Percentiles rank a stretch among this genome's conserved stretches.
Evolutionary conservation across 208 protist species (phyloP).

Genomic region (Trypanosoma congolense): DNA sequence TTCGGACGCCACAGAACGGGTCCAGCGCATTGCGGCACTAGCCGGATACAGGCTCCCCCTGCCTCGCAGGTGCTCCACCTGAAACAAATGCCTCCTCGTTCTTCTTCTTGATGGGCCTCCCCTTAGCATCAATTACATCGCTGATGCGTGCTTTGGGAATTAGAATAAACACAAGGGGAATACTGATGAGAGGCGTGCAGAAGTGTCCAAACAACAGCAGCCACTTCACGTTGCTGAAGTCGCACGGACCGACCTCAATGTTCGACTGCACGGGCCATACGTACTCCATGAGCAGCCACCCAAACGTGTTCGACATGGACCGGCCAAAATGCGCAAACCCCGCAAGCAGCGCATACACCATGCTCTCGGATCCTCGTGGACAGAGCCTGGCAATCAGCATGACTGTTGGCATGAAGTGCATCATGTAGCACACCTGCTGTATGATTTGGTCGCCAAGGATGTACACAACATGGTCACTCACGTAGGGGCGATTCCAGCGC

Average conservation of each 20-base stretch:
- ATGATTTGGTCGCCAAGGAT: conserved; percentile 62
- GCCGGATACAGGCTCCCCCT: background rate
- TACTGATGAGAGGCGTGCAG: conserved; percentile 38
- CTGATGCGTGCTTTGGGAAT: conserved; percentile 53
- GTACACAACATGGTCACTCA: conserved; percentile 68
- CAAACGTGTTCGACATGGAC: conserved; percentile 33
- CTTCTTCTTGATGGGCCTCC: conserved; percentile 27
- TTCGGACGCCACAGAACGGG: background rate
- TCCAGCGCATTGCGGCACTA: background rate
- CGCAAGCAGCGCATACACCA: conserved; percentile 80
- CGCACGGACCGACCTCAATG: conserved; percentile 27
- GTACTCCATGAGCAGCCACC: conserved; percentile 53
- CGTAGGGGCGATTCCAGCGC: conserved; percentile 62
- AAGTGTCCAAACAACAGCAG: conserved; percentile 59
- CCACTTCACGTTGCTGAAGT: conserved; percentile 64
- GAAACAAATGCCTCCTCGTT: background rate
- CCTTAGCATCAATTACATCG: conserved; percentile 48
- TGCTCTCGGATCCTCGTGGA: conserved; percentile 71
- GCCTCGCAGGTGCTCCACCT: background rate
- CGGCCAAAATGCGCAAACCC: conserved; percentile 76
- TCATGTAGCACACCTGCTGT: conserved; percentile 51
- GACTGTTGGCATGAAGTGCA: conserved; percentile 67
- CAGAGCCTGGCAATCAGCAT: conserved; percentile 80
- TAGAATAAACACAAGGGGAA: conserved; percentile 57
- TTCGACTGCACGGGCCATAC: conserved; percentile 35